phyloP scores from a whole-genome alignment of 2,329 filamentous ascomycete species.

The Rosellinia necatrix region DNA sequence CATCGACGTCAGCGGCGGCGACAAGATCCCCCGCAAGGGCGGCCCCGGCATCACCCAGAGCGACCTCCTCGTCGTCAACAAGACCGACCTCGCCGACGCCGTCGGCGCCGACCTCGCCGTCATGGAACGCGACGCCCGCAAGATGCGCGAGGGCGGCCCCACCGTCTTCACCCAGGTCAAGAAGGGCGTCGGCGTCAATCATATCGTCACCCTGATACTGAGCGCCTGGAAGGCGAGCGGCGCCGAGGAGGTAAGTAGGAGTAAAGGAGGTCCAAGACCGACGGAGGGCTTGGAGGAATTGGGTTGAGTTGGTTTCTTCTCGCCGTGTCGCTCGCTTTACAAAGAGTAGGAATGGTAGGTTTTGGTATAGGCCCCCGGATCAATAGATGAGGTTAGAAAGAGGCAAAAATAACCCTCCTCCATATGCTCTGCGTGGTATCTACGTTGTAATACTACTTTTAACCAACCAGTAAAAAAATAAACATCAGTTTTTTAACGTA shows the following conservation, averaged over 20 bases:
- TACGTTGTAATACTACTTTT: conserved; percentile 11
- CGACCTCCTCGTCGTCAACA: conserved; percentile 92
- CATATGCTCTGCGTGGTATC: background rate
- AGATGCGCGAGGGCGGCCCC: conserved; percentile 94
- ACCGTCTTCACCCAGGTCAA: conserved; percentile 99
- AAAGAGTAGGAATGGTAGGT: background rate
- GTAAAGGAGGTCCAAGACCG: conserved; percentile 60
- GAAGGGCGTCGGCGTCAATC: conserved; percentile 79
- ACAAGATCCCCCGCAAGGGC: conserved; percentile 95
- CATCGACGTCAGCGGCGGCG: conserved; percentile 93
- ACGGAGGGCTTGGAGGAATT: conserved; percentile 60
- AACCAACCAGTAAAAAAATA: background rate
- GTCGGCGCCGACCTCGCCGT: conserved; percentile 89
- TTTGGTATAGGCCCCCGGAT: background rate
- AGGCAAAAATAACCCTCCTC: too few species aligned
- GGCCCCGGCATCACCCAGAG: conserved; percentile 97
- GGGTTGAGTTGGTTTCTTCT: conserved; percentile 8
- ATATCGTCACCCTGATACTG: conserved; percentile 85
- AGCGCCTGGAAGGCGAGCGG: conserved; percentile 94
- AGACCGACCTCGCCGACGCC: conserved; percentile 90
- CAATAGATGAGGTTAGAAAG: too few species aligned
- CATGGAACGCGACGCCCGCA: conserved; percentile 92
- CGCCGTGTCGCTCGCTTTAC: background rate
- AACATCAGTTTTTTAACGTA: background rate
- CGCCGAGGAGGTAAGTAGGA: conserved; percentile 65